Evolutionary conservation across 106 monocot genomes (phyloP), one percentile per base, ranked within the genome.

Genomic region (Dendrobium catenatum): DNA sequence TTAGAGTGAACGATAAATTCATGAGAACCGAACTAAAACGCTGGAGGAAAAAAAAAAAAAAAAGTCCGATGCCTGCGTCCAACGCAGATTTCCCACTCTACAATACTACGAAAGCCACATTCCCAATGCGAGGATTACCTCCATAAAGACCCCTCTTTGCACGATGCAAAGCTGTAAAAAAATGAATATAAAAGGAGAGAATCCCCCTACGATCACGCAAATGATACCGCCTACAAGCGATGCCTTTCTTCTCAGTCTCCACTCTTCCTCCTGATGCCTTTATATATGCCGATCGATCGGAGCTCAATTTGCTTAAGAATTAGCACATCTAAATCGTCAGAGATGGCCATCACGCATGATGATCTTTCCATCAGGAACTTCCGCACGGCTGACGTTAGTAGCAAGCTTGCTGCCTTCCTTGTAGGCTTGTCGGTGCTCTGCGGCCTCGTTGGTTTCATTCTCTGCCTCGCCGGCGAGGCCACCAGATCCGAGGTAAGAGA

Each of bases 391-490:
- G 61, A 80, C 15, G 61, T 87, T 41, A 79, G 84, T 75, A 81
- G 89, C 76, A 79, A 68, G 49, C 78, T 87, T 4, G 86, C 88
- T 22, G 79, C 90, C 76, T 79, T 83, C 74, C 86, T 98, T 46
- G 91, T 94, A 43, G 87, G 82, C 47, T 77, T 94, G 78, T 98
- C 92, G 42, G 82, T 94, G 10, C 73, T 94, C 70, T 91, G 89
- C 66, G 91, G 94, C 78, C 85, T 98, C 80, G 4, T 55, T 24
- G 81, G 86, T 55, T 94, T 98, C 83, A 80, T 98, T 24, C 82
- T 94, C 16, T 98, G 87, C 86, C 89, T 98, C 20, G 85, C 94
- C 16, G 92, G 91, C 6, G 94, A 98, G 84, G 92, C 88, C 42
- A 78, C 94, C 26, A 81, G 89, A 64, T 91, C 94, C 18, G 89